Base-by-base conservation (phyloP, 1,139 yeast species). In the Kazachstania sp. region DNA sequence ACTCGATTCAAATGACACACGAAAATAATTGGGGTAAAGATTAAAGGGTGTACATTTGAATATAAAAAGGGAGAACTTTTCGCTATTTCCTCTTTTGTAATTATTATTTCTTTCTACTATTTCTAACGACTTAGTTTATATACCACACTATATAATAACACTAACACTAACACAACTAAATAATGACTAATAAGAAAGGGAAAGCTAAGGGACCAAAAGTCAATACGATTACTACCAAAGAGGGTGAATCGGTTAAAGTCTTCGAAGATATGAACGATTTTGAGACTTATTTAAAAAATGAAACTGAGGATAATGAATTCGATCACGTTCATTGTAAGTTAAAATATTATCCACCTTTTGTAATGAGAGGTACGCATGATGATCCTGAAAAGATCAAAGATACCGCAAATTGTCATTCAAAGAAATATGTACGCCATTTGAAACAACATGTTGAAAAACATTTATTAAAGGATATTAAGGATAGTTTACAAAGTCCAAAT, bases 391-490 rank as follows among this genome's bases (percentile, higher is more conserved):
- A 81, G 64, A 77, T 83, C 51, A 82, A 83, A 64, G 83, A 84
- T 43, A 79, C 86, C 45, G 78, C 77, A 72, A 83, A 83, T 68
- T 79, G 82, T 50, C 79, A 82, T 61, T 79, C 83, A 49, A 77
- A 79, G 57, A 83, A 83, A 67, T 83, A 82, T 63, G 80, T 78
- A 56, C 75, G 92, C 63, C 83, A 83, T 61, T 72, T 83, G 65
- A 83, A 81, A 61, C 90, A 83, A 65, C 92, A 83, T 58, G 72
- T 83, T 48, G 78, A 80, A 59, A 81, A 81, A 60, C 90, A 83
- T 64, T 70, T 83, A 61, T 70, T 83, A 64, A 73, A 75, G 52
- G 90, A 83, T 55, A 79, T 83, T 67, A 76, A 75, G 54, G 72
- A 72, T 50, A 77, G 80, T 63, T 71, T 83, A 38, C 60, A 60